Evolutionary conservation across 176 grass and related monocot species (phyloP).

Genomic region (Oryza glaberrima): DNA sequence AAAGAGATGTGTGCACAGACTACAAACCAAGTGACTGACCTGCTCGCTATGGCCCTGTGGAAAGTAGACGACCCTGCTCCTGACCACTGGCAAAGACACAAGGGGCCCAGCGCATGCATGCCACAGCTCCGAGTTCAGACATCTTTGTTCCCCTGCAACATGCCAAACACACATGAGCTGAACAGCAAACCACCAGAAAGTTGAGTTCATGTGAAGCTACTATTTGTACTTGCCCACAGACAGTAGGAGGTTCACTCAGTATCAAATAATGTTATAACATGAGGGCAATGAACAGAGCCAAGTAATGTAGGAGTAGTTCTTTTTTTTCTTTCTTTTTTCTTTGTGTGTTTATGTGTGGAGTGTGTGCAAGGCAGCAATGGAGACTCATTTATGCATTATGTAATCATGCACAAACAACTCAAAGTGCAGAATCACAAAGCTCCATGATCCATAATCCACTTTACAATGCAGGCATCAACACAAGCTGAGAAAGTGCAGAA

Average conservation of each 20-base stretch:
- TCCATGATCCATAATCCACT: background rate
- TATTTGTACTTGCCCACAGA: constrained; percentile 48
- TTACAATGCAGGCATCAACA: background rate
- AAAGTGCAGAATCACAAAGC: background rate
- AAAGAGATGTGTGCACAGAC: constrained; percentile 19
- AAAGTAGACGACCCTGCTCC: constrained; percentile 92
- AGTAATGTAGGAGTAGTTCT: background rate
- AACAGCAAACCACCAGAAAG: constrained; percentile 46
- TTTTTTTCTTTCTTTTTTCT: background rate
- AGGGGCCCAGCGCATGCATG: constrained; percentile 98
- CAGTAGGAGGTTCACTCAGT: constrained; percentile 38
- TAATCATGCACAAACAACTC: constrained; percentile 4
- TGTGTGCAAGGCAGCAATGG: background rate
- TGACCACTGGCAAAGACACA: constrained; percentile 82
- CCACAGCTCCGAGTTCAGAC: constrained; percentile 98
- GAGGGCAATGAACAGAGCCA: constrained; percentile 16
- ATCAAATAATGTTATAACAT: constrained; percentile 44
- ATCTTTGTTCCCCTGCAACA: constrained; percentile 91
- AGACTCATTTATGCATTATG: constrained; percentile 9
- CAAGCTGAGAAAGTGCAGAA: background rate
- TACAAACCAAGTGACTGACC: constrained; percentile 49
- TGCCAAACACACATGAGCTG: constrained; percentile 56
- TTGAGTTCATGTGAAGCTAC: constrained; percentile 55
- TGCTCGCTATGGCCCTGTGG: constrained; percentile 98
- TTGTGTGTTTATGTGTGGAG: background rate